Conservation (phyloP, 129 eudicot species). For the sunflower (Helianthus annuus) region HanXRQr2.0-SUNRISE NC_035449.2:59780429-59780928, state of each 20-base stretch:
- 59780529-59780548: conserved; percentile 46
- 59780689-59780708: not conserved
- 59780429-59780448: no score
- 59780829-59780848: not conserved
- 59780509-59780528: conserved; percentile 3
- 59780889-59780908: conserved; percentile 33
- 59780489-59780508: not conserved
- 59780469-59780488: conserved; percentile 3
- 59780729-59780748: conserved; percentile 54
- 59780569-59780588: conserved; percentile 75
- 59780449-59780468: no score
- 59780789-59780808: conserved; percentile 77
- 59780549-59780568: conserved; percentile 75
- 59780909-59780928: conserved; percentile 99
- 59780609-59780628: conserved; percentile 96
- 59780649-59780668: not conserved
- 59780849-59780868: not conserved
- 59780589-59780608: conserved; percentile 91
- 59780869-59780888: conserved; percentile 13
- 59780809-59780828: conserved; percentile 61
- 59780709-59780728: conserved; percentile 1
- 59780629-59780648: conserved; percentile 30
- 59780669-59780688: conserved; percentile 11
- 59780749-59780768: conserved; percentile 95
- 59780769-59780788: conserved; percentile 92